Conservation (phyloP, 2,329 filamentous ascomycete species). For the Stagonosporopsis rhizophila region DNA sequence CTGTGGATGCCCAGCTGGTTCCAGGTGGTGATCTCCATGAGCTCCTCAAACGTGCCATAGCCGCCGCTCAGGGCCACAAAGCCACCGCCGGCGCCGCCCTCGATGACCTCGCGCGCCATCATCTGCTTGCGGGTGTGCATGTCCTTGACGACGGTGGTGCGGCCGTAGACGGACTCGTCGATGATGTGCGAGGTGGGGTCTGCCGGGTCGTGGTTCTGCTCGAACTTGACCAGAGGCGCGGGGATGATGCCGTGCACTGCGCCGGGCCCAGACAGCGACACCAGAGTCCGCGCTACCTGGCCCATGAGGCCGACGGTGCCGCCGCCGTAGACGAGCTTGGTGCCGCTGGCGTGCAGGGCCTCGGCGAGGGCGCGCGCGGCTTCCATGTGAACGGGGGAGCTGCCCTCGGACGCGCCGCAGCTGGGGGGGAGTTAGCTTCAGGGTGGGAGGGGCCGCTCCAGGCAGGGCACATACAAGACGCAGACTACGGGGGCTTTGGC, state of each 20-base stretch:
- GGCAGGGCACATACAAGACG: constrained; percentile 69
- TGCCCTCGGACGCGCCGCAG: constrained; percentile 83
- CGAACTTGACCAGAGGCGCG: constrained; percentile 78
- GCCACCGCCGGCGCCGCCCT: constrained; percentile 80
- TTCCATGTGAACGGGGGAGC: constrained; percentile 75
- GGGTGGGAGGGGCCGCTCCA: too few relatives aligned
- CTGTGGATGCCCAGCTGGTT: constrained; percentile 97
- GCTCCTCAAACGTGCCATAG: constrained; percentile 94
- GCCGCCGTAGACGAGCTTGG: constrained; percentile 90
- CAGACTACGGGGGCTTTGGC: constrained; percentile 72
- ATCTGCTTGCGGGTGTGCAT: constrained; percentile 96
- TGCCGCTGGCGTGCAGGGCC: constrained; percentile 76
- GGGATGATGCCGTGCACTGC: constrained; percentile 95
- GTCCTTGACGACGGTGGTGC: constrained; percentile 86
- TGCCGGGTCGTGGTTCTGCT: constrained; percentile 66
- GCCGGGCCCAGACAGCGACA: constrained; percentile 78
- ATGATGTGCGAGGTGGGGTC: constrained; percentile 56
- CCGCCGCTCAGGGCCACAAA: constrained; percentile 90
- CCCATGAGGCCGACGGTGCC: constrained; percentile 97
- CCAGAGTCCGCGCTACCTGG: constrained; percentile 85
- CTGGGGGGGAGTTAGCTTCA: constrained; percentile 48
- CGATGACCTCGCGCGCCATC: constrained; percentile 88
- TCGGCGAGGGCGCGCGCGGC: constrained; percentile 78
- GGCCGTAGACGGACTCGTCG: constrained; percentile 73
- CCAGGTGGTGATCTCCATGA: constrained; percentile 92